Conservation (phyloP, 2,329 filamentous ascomycete species). For the Peltaster fructicola region DNA sequence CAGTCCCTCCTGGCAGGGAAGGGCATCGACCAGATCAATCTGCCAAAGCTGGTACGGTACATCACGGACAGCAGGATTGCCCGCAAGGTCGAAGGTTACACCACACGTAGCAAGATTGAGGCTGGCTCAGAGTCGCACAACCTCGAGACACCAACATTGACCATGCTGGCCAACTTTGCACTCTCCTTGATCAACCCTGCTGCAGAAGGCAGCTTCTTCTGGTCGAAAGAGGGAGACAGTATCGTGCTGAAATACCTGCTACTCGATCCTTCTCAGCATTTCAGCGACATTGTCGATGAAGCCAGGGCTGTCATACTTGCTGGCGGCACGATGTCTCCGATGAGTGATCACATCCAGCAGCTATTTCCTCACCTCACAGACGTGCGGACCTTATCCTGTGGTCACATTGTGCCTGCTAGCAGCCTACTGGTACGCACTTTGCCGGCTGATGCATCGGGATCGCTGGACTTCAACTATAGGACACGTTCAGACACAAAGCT, state of each 20-base stretch:
- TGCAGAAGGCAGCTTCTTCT: constrained; percentile 44
- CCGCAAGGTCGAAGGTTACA: constrained; percentile 85
- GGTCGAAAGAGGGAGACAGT: constrained; percentile 28
- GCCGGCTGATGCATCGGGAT: constrained; percentile 26
- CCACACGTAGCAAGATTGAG: constrained; percentile 32
- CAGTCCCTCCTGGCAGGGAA: constrained; percentile 62
- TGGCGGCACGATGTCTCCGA: constrained; percentile 95
- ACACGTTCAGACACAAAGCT: constrained; percentile 51
- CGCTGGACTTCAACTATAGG: constrained; percentile 78
- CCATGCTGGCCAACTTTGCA: constrained; percentile 52
- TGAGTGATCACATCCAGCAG: constrained; percentile 74
- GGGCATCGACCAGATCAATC: constrained; percentile 85
- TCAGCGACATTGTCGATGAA: constrained; percentile 68
- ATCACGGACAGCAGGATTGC: constrained; percentile 84
- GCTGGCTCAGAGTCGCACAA: constrained; percentile 1
- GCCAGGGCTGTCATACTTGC: constrained; percentile 79
- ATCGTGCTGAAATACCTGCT: constrained; percentile 67
- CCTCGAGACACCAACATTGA: constrained; percentile 34
- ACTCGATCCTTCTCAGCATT: constrained; percentile 79
- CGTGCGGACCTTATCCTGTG: constrained; percentile 73
- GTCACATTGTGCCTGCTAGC: constrained; percentile 72
- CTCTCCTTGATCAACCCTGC: constrained; percentile 74
- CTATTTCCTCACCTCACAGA: constrained; percentile 57
- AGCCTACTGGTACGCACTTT: constrained; percentile 70
- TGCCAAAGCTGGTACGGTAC: constrained; percentile 75